phyloP scores from a whole-genome alignment of 768 basidiomycete genomes.

The Trametes meyenii region DNA sequence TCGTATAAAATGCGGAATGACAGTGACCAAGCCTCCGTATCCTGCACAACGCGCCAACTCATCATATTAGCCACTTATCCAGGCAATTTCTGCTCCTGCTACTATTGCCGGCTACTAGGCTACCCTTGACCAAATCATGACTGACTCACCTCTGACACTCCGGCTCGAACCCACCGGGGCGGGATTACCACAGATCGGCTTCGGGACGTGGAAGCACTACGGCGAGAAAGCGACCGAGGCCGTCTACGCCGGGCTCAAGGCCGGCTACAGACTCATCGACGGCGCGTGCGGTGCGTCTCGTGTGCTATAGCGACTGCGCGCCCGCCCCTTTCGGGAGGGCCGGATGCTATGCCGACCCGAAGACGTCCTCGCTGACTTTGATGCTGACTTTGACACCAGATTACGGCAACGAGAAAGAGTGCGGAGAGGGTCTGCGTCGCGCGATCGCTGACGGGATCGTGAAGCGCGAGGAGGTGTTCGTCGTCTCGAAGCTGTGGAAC shows the following conservation, averaged over 20 bases:
- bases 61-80: neutral
- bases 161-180: constrained; percentile 15
- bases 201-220: constrained; percentile 31
- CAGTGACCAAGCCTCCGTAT: neutral
- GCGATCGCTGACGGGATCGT: constrained; percentile 44
- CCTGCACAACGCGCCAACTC: neutral
- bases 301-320: neutral
- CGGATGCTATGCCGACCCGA: too few species aligned
- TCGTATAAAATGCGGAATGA: neutral
- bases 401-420: constrained; percentile 46
- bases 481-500: constrained; percentile 41
- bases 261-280: constrained; percentile 28
- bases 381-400: constrained; percentile 25
- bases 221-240: constrained; percentile 25
- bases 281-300: constrained; percentile 24
- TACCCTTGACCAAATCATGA: neutral
- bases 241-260: constrained; percentile 26
- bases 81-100: neutral
- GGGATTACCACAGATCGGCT: constrained; percentile 26
- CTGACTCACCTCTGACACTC: constrained; percentile 5
- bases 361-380: neutral
- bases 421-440: constrained; percentile 38
- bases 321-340: neutral
- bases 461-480: constrained; percentile 45
- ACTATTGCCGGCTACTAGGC: too few species aligned